Evolutionary conservation across 192 early-diverging fungal genomes (phyloP), one percentile per base, ranked within the genome.

Genomic region (Coemansia umbellata): DNA sequence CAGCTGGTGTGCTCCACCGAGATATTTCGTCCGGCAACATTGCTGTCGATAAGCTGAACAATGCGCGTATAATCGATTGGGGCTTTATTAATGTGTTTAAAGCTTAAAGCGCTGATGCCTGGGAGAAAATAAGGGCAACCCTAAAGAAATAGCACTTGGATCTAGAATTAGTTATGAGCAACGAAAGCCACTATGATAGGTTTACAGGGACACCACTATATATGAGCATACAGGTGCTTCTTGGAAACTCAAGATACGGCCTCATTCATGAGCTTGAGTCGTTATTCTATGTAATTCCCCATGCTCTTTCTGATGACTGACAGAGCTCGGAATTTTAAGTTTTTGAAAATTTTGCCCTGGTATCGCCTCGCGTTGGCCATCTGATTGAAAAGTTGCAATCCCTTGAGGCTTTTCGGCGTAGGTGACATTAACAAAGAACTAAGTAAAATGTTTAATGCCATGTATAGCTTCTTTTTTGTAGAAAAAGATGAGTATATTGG

Each of bases 1-100:
- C 15, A 4, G 40, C 19, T 21, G 40, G 40, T 5, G 2, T 42
- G 0, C 45, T 68, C 4, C 65, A 68, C 22, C 48, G 58, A 14
- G 66, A 60, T 28, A 33, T 68, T 8, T 68, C 58, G 11, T 33
- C 53, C 2, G 65, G 48, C 21, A 60, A 56, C 37, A 52, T 68
- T 28, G 40, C 47, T 1, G 35, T 67, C 19, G 37, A 19, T 4
- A 10, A 28, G 0, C 15, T 55, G 0, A 18, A 36, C 13, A 13
- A 49, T 13, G 37, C 30, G 2, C 24, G 21, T 4, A 24, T 66
- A 0, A 51, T 67, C 39, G 58, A 60, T 33, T 68, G 65, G 58
- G 58, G 58, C 4, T 55, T 39, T 27, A 48, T 43, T 1, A 50
- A 48, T n/a, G 2, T 35, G 4, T 17, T 44, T 10, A 4, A 11